Evolutionary conservation across 495 filamentous ascomycete species (phyloP), one percentile per base, ranked within the genome.

Genomic region (Neurospora terricola): DNA sequence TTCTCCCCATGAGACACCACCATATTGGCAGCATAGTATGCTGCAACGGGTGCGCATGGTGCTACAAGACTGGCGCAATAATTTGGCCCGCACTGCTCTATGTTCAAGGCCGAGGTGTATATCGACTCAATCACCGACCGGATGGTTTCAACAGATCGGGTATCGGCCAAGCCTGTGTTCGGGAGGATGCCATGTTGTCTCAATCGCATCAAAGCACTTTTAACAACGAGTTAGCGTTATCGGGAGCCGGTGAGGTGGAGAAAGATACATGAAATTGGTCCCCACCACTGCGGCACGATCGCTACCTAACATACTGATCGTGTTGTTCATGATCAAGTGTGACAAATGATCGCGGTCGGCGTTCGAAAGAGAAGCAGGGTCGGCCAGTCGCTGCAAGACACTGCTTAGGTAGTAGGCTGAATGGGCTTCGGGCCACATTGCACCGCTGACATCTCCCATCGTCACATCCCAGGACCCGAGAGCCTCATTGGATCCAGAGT

Each of bases 181-280:
- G 54, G 54, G 12, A 75, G 72, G 34, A 80, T 75, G 16, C 73
- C 72, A 27, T 74, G 73, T 16, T 78, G 76, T 73, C 77, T 77
- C 75, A 80, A 68, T 70, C 77, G 78, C 77, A 78, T 77, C 6
- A 80, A 48, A 43, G 78, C 74, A 69, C 79, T 79, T 42, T 36
- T 14, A n/a, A 38, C 69, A 21, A 12, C n/a, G 27, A 71, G 70
- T 75, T 70, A 72, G 69, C 48, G n/a, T 77, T 38, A 48, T 68
- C 66, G 38, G 14, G 18, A 37, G 36, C 62, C 27, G 27, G 23
- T 43, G 40, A 66, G 70, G n/a, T 43, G 71, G 62, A 69, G 45
- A 73, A 72, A 36, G 40, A 72, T 76, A 80, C 79, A 81, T 79
- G 72, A 78, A 76, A 71, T 79, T 77, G 10, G 78, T 77, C 6